Base-by-base conservation (phyloP, 805 yeast genomes). In the Starmerella floris region DNA sequence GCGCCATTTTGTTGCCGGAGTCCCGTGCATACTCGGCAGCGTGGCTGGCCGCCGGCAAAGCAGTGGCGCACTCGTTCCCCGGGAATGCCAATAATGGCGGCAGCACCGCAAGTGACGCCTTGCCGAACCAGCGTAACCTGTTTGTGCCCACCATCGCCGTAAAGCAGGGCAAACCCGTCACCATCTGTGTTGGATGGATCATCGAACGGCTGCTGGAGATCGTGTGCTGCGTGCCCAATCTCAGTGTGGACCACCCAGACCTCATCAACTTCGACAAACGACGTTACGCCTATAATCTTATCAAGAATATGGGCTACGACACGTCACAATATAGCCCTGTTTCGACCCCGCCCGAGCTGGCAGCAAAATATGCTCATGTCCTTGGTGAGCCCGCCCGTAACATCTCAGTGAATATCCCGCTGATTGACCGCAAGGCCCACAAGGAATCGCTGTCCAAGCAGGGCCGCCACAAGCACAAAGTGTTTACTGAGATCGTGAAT, bases 161-260 rank as follows among this genome's bases (percentile, higher is more conserved):
- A 3, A 34, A 41, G 30, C 42, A 57, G n/a, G 50, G 49, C 11
- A 35, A 34, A 25, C 69, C 77, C 0, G 62, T 83, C 39, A 73
- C 84, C 5, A 91, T 94, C 2, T 87, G 95, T 55, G 74, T 84
- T 45, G 96, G 96, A 10, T 88, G 97, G 97, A 67, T 84, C 39
- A 66, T 80, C 21, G 88, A 81, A 52, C 75, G 93, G 47, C 63
- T 88, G 49, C 57, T 85, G 42, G 94, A 83, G 55, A 74, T 78
- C 46, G 75, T 79, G 1, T 76, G 80, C 49, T 77, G 72, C 55
- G 77, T 84, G 40, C 94, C 95, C 17, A 82, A 80, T 53, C 81
- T 76, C 74, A 73, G 79, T 40, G 69, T 74, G 31, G 76, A 71
- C 45, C 73, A 77, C 54, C 69, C 79, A 2, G 66, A 69, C 27